A percentile compares a stretch with the other conserved stretches of the same genome.
Conservation (phyloP, 139 green algal species). For the Picochlorum sp. region DNA sequence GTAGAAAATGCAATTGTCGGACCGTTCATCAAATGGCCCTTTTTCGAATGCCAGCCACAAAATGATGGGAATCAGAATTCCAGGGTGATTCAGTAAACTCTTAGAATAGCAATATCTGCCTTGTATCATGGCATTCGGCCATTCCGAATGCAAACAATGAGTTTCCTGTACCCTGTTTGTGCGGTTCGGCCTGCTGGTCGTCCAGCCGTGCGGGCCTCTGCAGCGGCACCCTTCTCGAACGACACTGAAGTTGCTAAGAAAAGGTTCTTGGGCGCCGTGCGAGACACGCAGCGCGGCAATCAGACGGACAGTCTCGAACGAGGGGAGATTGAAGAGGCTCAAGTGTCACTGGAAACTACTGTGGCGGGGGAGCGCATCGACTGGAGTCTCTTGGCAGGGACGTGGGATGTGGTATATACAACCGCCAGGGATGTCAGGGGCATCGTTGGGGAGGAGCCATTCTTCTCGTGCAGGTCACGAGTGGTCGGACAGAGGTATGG, state of each 20-base stretch:
- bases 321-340: slow-evolving; percentile 34
- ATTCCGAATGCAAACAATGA: neutral
- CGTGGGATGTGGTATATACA: slow-evolving; percentile 41
- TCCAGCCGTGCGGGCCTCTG: neutral
- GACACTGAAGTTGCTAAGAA: too few relatives aligned
- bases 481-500: slow-evolving; percentile 33
- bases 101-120: too few relatives aligned
- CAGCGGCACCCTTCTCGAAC: too few relatives aligned
- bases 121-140: too few relatives aligned
- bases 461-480: neutral
- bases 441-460: slow-evolving; percentile 2
- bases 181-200: slow-evolving; percentile 1
- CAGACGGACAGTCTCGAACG: slow-evolving; percentile 11
- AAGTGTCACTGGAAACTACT: slow-evolving; percentile 11
- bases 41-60: neutral
- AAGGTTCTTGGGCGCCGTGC: too few relatives aligned
- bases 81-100: too few relatives aligned
- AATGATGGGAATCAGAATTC: slow-evolving; percentile 17
- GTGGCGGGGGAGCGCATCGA: slow-evolving; percentile 11
- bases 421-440: slow-evolving; percentile 40
- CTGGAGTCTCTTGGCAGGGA: slow-evolving; percentile 28
- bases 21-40: neutral
- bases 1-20: too few relatives aligned
- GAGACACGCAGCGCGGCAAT: slow-evolving; percentile 21
- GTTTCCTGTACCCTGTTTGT: too few relatives aligned